These are phyloP conservation scores for Ceratocystis albifundus DNA, from an alignment of 2,329 filamentous ascomycete genomes.

Conservation along the genomic window DNA sequence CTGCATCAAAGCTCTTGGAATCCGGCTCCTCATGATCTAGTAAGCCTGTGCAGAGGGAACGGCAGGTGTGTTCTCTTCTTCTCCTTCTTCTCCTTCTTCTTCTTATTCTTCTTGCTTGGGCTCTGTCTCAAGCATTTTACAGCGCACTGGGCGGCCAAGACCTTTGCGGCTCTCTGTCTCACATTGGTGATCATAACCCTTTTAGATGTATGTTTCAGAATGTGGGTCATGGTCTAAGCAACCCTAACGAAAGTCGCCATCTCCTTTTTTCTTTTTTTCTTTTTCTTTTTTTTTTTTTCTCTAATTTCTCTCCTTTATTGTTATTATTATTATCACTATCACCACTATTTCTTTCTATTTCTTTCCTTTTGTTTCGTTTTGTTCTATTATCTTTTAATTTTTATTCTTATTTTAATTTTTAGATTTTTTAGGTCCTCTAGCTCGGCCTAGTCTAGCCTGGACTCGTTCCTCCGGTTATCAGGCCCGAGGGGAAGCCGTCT, in stretches of 20 bases:
- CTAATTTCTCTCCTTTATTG: no score
- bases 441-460: no score
- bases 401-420: background rate
- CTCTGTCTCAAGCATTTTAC: background rate
- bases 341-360: background rate
- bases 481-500: background rate
- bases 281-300: no score
- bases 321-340: background rate
- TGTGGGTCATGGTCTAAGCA: background rate
- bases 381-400: background rate
- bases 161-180: background rate
- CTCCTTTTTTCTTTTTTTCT: background rate
- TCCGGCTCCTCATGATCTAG: background rate
- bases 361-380: background rate
- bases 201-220: background rate
- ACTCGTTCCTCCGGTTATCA: background rate
- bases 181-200: background rate
- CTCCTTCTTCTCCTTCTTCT: no score
- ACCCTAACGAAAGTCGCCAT: background rate
- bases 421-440: background rate
- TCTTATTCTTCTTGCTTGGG: no score
- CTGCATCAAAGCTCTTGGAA: slow-evolving; percentile 6
- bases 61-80: background rate
- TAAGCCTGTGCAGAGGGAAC: background rate
- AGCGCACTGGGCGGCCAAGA: background rate